Evolutionary conservation across 2,329 filamentous ascomycete species (phyloP).

Genomic region (Neoscytalidium dimidiatum): DNA sequence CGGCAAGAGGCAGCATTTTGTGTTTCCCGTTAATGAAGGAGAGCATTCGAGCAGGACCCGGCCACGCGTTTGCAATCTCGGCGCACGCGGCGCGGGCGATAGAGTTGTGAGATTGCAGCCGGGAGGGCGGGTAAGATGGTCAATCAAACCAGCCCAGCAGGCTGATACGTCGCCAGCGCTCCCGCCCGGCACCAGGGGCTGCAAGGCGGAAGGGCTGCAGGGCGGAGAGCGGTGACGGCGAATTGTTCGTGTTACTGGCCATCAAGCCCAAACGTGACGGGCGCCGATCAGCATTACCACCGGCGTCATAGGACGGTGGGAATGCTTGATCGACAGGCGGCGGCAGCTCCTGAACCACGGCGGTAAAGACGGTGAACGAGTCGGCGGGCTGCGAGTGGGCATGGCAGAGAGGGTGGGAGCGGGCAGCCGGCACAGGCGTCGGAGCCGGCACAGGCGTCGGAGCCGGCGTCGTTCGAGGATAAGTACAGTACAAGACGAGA

Average conservation of each 20-base stretch:
- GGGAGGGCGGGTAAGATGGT: background rate
- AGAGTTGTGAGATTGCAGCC: background rate
- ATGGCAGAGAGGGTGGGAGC: background rate
- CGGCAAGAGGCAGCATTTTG: background rate
- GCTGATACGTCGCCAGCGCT: background rate
- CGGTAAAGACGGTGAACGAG: background rate
- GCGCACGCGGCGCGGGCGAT: background rate
- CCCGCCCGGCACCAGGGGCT: no score
- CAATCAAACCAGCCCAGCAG: background rate
- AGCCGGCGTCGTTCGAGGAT: no score
- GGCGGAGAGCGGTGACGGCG: conserved; percentile 4
- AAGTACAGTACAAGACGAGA: no score
- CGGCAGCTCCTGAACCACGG: conserved; percentile 3
- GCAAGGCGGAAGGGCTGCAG: background rate
- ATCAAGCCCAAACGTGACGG: conserved; percentile 13
- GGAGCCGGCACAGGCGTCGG: no score
- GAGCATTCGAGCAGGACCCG: background rate
- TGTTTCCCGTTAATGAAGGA: background rate
- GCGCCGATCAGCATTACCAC: conserved; percentile 16
- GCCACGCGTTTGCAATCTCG: background rate
- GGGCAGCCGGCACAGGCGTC: no score
- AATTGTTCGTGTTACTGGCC: background rate
- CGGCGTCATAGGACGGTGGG: background rate
- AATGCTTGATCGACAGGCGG: conserved; percentile 12
- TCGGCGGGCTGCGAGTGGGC: background rate